Conservation (phyloP, 1,284 basidiomycete genomes). For the Austroboletus niveus region DNA sequence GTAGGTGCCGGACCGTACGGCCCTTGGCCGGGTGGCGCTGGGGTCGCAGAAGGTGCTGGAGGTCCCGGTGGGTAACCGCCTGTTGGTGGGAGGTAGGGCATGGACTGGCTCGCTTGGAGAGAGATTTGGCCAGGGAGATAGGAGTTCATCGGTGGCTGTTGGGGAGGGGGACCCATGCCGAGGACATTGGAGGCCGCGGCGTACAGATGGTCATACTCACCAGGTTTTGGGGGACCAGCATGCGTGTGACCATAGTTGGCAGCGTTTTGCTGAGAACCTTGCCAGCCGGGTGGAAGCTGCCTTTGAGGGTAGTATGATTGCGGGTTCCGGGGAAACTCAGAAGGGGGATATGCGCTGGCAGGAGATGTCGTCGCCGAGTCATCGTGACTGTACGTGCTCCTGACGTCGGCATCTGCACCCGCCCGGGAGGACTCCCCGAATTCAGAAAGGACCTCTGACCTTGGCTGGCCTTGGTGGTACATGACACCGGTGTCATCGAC, state of each 20-base stretch:
- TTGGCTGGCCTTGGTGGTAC: conserved; percentile 13
- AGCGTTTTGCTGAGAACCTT: conserved; percentile 34
- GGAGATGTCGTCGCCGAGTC: conserved; percentile 25
- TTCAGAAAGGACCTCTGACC: conserved; percentile 16
- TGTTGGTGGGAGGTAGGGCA: conserved; percentile 30
- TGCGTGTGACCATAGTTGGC: conserved; percentile 28
- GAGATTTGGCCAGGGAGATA: conserved; percentile 23
- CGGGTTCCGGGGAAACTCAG: conserved; percentile 25
- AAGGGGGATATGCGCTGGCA: conserved; percentile 21
- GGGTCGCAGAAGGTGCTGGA: conserved; percentile 19
- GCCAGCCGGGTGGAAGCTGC: conserved; percentile 32
- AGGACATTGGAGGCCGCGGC: conserved; percentile 79
- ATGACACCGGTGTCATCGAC: conserved; percentile 22
- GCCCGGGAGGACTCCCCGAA: conserved; percentile 8
- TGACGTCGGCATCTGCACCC: conserved; percentile 22
- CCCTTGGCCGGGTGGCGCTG: conserved; percentile 13
- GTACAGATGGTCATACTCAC: conserved; percentile 56
- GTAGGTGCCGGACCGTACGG: too few relatives aligned
- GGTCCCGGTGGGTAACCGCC: conserved; percentile 24
- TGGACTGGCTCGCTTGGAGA: conserved; percentile 31
- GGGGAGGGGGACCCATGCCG: conserved; percentile 67
- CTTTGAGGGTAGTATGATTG: conserved; percentile 26
- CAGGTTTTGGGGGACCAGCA: conserved; percentile 32
- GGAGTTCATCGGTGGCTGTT: conserved; percentile 24
- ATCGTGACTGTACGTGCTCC: conserved; percentile 38